These are phyloP conservation scores for Euphorbia pulcherrima DNA, from an alignment of 345 rosid genomes.

Conservation along the genomic window DNA sequence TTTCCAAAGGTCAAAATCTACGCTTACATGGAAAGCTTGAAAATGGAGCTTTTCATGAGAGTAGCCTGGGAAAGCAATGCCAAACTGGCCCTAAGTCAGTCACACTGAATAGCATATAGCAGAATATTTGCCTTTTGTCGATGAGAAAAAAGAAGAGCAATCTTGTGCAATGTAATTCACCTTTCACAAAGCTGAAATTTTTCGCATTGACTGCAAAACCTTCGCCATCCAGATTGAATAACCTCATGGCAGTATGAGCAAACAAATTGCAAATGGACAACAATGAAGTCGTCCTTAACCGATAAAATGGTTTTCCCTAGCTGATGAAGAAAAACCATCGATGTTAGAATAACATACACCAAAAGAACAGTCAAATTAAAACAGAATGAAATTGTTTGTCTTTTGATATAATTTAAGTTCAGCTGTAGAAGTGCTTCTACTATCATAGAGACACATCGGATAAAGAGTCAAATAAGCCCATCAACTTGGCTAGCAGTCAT, in stretches of 20 bases:
- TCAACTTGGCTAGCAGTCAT: too few relatives aligned
- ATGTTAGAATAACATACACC: slow-evolving; percentile 13
- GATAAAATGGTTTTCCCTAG: slow-evolving; percentile 41
- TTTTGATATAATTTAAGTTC: not conserved
- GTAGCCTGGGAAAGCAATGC: too few relatives aligned
- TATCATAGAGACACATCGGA: too few relatives aligned
- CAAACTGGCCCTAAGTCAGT: too few relatives aligned
- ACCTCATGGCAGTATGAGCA: slow-evolving; percentile 45
- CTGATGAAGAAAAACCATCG: slow-evolving; percentile 27
- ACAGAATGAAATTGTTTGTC: not conserved
- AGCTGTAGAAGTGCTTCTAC: too few relatives aligned
- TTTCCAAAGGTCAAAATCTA: too few relatives aligned
- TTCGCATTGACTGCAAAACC: slow-evolving; percentile 62
- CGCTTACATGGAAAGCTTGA: too few relatives aligned
- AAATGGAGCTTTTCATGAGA: too few relatives aligned
- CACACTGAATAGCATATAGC: too few relatives aligned
- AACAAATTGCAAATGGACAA: slow-evolving; percentile 49
- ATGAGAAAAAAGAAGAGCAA: too few relatives aligned
- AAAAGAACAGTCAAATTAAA: not conserved
- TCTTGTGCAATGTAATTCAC: slow-evolving; percentile 22
- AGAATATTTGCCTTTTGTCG: too few relatives aligned
- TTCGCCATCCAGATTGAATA: slow-evolving; percentile 47
- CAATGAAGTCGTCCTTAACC: slow-evolving; percentile 54
- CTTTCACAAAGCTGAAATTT: slow-evolving; percentile 60
- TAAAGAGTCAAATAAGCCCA: too few relatives aligned